Percentiles rank a stretch among this genome's conserved stretches.
These are phyloP conservation scores for Bolboschoenus planiculmis DNA, from an alignment of 176 grass and related monocot species.

Conservation along the genomic window DNA sequence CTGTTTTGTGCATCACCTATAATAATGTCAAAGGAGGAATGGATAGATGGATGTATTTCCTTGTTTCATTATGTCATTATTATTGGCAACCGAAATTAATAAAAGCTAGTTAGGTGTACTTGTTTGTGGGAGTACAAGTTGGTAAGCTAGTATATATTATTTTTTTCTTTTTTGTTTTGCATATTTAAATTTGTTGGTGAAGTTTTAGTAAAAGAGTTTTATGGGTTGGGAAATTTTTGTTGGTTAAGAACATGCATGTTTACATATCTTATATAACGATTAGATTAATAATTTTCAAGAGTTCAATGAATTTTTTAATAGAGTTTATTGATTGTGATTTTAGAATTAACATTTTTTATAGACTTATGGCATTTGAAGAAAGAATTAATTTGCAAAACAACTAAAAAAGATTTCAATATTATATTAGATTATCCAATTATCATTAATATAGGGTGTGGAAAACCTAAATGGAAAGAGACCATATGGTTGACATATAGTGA, in stretches of 20 bases:
- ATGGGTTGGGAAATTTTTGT: no score
- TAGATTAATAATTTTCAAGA: not conserved
- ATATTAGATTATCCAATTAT: not conserved
- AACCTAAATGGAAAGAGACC: not conserved
- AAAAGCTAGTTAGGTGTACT: constrained; percentile 8
- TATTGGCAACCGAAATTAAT: not conserved
- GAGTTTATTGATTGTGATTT: not conserved
- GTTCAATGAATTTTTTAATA: not conserved
- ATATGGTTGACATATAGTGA: not conserved
- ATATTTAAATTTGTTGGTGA: not conserved
- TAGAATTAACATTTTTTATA: not conserved
- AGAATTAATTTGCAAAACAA: not conserved
- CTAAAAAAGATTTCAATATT: not conserved
- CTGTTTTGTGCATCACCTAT: constrained; percentile 21
- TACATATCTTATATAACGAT: not conserved
- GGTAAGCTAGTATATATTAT: not conserved
- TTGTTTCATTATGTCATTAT: not conserved
- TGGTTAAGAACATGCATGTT: no score
- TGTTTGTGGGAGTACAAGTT: not conserved
- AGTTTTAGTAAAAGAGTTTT: not conserved
- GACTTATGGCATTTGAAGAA: not conserved
- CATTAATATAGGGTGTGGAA: not conserved
- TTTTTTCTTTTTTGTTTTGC: not conserved
- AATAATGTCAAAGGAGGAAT: no score
- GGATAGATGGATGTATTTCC: not conserved